A percentile compares a stretch with the other conserved stretches of the same genome.
These are phyloP conservation scores for Flaveria brownii DNA, from an alignment of 129 eudicot genomes.

Conservation along the genomic window DNA sequence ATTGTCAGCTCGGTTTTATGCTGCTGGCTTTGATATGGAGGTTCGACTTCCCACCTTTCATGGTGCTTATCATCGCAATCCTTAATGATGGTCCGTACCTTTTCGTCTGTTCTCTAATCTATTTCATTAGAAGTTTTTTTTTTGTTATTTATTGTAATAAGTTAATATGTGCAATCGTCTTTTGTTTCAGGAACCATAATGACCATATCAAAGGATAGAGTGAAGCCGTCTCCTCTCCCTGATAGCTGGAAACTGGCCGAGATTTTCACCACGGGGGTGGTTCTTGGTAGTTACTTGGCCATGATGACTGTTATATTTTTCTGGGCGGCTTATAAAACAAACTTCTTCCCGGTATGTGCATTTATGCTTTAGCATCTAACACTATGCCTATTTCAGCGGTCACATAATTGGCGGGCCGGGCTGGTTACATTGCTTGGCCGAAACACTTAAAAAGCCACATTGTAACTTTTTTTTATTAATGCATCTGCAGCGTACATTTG, in stretches of 20 bases:
- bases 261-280: slow-evolving; percentile 81
- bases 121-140: not conserved
- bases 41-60: slow-evolving; percentile 98
- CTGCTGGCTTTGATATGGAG: slow-evolving; percentile 88
- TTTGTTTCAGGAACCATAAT: slow-evolving; percentile 81
- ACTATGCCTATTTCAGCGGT: not conserved
- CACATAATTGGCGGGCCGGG: not conserved
- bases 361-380: not conserved
- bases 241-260: slow-evolving; percentile 99
- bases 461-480: not conserved
- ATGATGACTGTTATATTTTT: slow-evolving; percentile 97
- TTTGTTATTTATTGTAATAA: not conserved
- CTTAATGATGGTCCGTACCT: slow-evolving; percentile 84
- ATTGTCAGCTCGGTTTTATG: slow-evolving; percentile 92
- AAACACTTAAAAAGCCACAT: not conserved
- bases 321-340: slow-evolving; percentile 95
- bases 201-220: slow-evolving; percentile 97
- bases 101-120: slow-evolving; percentile 13
- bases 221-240: slow-evolving; percentile 93
- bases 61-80: slow-evolving; percentile 99
- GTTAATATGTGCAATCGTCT: not conserved
- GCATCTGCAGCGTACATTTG: slow-evolving; percentile 59
- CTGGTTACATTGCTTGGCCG: not conserved
- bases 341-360: slow-evolving; percentile 79
- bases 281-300: slow-evolving; percentile 90